Percentiles rank a stretch among this genome's conserved stretches.
These are phyloP conservation scores for Antonospora locustae DNA, from an alignment of 371 early-diverging fungal genomes.

Conservation along the genomic window DNA sequence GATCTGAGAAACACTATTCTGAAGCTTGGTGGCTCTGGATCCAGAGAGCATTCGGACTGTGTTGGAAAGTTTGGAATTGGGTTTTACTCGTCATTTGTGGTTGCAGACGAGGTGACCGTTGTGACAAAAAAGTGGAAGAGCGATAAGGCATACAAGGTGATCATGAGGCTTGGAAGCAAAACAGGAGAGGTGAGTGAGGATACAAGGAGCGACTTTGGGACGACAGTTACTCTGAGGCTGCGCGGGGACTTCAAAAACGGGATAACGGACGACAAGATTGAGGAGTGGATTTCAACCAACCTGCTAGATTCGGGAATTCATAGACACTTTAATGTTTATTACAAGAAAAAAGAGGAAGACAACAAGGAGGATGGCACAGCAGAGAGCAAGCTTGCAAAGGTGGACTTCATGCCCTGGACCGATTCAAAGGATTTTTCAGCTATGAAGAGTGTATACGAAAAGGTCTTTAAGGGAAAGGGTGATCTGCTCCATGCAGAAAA, in stretches of 20 bases:
- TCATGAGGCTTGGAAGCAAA: background rate
- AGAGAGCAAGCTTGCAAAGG: background rate
- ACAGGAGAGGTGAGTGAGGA: background rate
- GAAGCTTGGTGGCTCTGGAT: slow-evolving; percentile 2
- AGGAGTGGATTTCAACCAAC: slow-evolving; percentile 10
- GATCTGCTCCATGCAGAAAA: background rate
- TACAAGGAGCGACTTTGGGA: background rate
- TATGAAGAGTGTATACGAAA: background rate
- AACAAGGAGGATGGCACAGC: slow-evolving; percentile 3
- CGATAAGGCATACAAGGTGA: slow-evolving; percentile 2
- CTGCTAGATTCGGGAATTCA: background rate
- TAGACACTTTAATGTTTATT: background rate
- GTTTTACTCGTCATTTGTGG: background rate
- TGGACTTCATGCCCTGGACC: slow-evolving; percentile 3
- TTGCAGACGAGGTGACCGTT: background rate
- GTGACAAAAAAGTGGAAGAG: background rate
- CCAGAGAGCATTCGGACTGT: background rate
- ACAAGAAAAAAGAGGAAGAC: slow-evolving; percentile 12
- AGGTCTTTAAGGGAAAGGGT: background rate
- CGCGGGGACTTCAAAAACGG: background rate
- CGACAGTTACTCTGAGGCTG: slow-evolving; percentile 1
- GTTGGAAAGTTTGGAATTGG: slow-evolving; percentile 9
- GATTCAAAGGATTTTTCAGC: background rate
- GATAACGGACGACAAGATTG: background rate
- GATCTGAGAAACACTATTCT: slow-evolving; percentile 1